Evolutionary conservation across 75 land plant genomes (phyloP).

Genomic region (Cryptomeria japonica): DNA sequence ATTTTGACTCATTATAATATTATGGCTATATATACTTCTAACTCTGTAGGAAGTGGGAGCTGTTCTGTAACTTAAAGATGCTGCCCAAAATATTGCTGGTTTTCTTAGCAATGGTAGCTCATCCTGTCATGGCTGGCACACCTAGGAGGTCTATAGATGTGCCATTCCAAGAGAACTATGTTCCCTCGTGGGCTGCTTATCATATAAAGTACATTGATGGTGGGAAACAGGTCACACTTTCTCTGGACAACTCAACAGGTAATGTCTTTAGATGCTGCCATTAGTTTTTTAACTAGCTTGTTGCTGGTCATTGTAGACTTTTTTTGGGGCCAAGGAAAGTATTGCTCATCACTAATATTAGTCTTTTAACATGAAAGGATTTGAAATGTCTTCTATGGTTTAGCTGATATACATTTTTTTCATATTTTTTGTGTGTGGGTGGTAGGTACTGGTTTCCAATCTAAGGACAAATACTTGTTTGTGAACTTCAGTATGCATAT

Average conservation of each 20-base stretch:
- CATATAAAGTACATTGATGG: constrained; percentile 35
- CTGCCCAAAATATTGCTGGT: not conserved
- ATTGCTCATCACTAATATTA: not conserved
- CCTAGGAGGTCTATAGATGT: constrained; percentile 15
- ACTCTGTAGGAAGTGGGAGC: not conserved
- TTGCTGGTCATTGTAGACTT: not conserved
- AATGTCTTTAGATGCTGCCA: constrained; percentile 10
- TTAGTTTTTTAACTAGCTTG: not conserved
- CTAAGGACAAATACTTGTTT: constrained; percentile 39
- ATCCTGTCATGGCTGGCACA: not conserved
- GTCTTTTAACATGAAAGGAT: not conserved
- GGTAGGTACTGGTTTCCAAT: constrained; percentile 53
- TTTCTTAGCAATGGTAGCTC: not conserved
- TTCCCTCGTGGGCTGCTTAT: constrained; percentile 25
- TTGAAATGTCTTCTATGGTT: not conserved
- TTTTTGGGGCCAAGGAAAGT: not conserved
- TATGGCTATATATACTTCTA: not conserved
- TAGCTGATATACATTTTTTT: not conserved
- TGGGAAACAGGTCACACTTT: constrained; percentile 20
- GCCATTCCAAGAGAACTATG: constrained; percentile 22
- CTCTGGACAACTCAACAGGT: constrained; percentile 24
- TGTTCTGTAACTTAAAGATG: not conserved
- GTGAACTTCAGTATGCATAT: constrained; percentile 47
- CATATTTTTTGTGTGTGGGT: no score
- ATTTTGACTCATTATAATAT: not conserved